Conservation (phyloP, 2,329 filamentous ascomycete species). For the Cercospora canescens region DNA sequence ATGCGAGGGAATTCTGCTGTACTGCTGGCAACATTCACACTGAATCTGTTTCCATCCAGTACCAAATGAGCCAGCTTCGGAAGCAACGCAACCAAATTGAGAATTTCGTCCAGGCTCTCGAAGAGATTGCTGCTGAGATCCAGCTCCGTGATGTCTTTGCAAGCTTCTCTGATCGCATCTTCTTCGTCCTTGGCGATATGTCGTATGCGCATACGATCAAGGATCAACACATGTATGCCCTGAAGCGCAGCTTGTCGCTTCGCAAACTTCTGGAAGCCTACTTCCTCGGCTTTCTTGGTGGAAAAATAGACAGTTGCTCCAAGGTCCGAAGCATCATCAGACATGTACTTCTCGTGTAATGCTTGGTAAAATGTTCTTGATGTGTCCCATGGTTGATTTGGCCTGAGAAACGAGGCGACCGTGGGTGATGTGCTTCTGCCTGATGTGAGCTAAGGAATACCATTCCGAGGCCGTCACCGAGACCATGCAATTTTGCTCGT, state of each 20-base stretch:
- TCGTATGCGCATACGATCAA: conserved; percentile 72
- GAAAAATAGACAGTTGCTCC: conserved; percentile 67
- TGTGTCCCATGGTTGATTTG: conserved; percentile 67
- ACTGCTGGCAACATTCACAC: background rate
- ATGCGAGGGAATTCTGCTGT: conserved; percentile 11
- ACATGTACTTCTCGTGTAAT: conserved; percentile 78
- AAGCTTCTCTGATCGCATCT: conserved; percentile 55
- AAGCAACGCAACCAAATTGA: conserved; percentile 70
- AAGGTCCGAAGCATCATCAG: conserved; percentile 37
- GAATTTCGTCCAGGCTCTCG: conserved; percentile 64
- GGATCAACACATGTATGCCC: conserved; percentile 76
- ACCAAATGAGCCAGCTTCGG: conserved; percentile 54
- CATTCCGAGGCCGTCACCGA: background rate
- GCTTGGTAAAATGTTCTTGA: conserved; percentile 76
- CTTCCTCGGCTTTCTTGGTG: conserved; percentile 84
- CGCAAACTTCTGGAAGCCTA: conserved; percentile 92
- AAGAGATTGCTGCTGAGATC: conserved; percentile 86
- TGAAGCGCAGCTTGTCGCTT: conserved; percentile 74
- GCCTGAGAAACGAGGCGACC: conserved; percentile 84
- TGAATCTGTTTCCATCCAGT: conserved; percentile 66
- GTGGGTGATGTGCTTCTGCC: conserved; percentile 65
- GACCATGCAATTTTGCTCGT: background rate
- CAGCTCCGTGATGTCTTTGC: conserved; percentile 66
- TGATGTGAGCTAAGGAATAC: conserved; percentile 37
- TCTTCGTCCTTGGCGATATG: conserved; percentile 17